Percentiles rank a stretch among this genome's conserved stretches.
These are phyloP conservation scores for Neoboletus brunneissimus DNA, from an alignment of 768 basidiomycete genomes.

Conservation along the genomic window DNA sequence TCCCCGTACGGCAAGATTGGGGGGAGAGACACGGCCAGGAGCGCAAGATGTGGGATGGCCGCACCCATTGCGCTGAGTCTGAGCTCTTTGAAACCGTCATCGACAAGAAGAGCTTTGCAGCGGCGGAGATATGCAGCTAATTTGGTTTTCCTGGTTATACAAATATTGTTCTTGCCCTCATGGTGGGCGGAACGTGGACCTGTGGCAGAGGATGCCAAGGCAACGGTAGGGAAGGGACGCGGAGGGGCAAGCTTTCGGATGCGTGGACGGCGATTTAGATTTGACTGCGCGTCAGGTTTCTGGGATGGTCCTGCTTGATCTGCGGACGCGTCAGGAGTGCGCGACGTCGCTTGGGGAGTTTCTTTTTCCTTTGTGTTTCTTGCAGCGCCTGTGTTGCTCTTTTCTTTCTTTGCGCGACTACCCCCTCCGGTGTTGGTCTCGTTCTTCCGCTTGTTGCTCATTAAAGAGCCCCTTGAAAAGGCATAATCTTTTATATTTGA, in stretches of 20 bases:
- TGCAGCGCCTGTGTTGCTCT: constrained; percentile 5
- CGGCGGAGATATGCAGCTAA: constrained; percentile 72
- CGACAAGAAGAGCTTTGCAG: constrained; percentile 69
- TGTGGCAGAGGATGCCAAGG: constrained; percentile 71
- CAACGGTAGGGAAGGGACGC: constrained; percentile 74
- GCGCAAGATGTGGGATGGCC: constrained; percentile 78
- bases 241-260: constrained; percentile 70
- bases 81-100: constrained; percentile 77
- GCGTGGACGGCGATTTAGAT: constrained; percentile 24
- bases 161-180: constrained; percentile 80
- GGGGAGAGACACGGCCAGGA: constrained; percentile 68
- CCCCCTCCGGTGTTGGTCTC: constrained; percentile 3
- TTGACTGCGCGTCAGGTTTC: constrained; percentile 3
- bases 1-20: constrained; percentile 63
- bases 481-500: not conserved
- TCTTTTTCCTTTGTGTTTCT: constrained; percentile 3
- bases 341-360: not conserved
- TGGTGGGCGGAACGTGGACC: constrained; percentile 76
- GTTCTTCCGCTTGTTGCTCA: constrained; percentile 26
- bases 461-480: not conserved
- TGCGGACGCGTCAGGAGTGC: not conserved
- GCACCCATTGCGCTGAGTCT: constrained; percentile 84
- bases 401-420: constrained; percentile 15
- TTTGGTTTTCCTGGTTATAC: constrained; percentile 72
- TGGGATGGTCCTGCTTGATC: constrained; percentile 1